These are phyloP conservation scores for Globisporangium nodosum DNA, from an alignment of 352 stramenopile genomes.

Conservation along the genomic window DNA sequence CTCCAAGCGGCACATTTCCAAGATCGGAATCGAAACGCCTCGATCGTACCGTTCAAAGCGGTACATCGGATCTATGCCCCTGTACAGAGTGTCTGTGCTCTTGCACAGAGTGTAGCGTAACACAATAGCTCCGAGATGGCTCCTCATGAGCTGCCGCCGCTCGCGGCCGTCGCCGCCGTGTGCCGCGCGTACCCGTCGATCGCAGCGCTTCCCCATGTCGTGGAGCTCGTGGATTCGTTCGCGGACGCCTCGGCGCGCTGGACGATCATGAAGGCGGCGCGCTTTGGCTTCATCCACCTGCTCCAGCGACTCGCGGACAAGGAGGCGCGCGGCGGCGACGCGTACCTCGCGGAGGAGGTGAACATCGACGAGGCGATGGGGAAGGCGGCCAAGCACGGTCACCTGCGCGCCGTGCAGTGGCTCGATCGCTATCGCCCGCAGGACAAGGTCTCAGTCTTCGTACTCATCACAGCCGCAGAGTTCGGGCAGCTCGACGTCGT, in stretches of 20 bases:
- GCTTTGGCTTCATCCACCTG: conserved; percentile 31
- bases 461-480: conserved; percentile 31
- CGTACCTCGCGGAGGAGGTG: conserved; percentile 15
- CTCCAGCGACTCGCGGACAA: conserved; percentile 27
- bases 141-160: conserved; percentile 4
- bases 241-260: conserved; percentile 29
- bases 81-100: not conserved
- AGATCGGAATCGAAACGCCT: not conserved
- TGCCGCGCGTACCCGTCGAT: conserved; percentile 11
- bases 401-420: conserved; percentile 26
- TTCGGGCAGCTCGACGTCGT: conserved; percentile 27
- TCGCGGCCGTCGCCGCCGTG: conserved; percentile 18
- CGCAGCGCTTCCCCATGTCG: conserved; percentile 32
- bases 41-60: not conserved
- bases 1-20: too few species aligned
- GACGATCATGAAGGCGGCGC: conserved; percentile 33
- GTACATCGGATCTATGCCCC: not conserved
- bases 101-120: too few species aligned
- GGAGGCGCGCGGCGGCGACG: conserved; percentile 3
- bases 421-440: conserved; percentile 23
- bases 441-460: conserved; percentile 29
- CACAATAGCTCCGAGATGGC: too few species aligned
- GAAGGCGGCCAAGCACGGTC: conserved; percentile 27
- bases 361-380: conserved; percentile 33
- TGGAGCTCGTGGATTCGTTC: conserved; percentile 28